Evolutionary conservation across 768 basidiomycete species (phyloP).

Genomic region (Phaffia australis): DNA sequence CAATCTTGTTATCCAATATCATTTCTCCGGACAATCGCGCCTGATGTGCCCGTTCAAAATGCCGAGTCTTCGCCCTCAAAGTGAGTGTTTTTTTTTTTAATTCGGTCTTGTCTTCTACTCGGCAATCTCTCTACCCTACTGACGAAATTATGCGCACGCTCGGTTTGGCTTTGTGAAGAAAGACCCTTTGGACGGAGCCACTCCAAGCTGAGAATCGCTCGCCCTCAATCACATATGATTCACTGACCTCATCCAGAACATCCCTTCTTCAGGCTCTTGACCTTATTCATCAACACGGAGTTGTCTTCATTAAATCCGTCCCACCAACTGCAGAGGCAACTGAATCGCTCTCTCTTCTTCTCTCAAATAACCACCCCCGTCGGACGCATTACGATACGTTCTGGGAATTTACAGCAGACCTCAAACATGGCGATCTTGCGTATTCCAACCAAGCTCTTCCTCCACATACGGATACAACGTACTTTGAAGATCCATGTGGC

Average conservation of each 20-base stretch:
- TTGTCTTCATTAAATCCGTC: slow-evolving; percentile 59
- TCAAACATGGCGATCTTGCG: slow-evolving; percentile 83
- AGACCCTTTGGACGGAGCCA: slow-evolving; percentile 14
- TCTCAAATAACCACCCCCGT: slow-evolving; percentile 53
- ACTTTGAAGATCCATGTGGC: slow-evolving; percentile 85
- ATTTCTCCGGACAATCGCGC: slow-evolving; percentile 68
- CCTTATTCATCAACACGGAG: slow-evolving; percentile 13
- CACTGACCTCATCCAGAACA: background rate
- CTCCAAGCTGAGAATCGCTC: background rate
- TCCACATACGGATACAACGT: slow-evolving; percentile 70
- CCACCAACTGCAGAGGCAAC: slow-evolving; percentile 74
- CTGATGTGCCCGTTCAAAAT: slow-evolving; percentile 76
- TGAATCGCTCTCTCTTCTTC: slow-evolving; percentile 60
- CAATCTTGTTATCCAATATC: slow-evolving; percentile 76
- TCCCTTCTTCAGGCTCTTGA: background rate
- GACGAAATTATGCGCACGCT: background rate
- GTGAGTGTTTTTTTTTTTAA: background rate
- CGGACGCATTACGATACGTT: slow-evolving; percentile 60
- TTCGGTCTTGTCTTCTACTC: no score
- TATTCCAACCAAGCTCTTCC: slow-evolving; percentile 80
- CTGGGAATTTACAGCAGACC: slow-evolving; percentile 92
- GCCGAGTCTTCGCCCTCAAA: slow-evolving; percentile 42
- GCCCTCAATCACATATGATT: background rate
- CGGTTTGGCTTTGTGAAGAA: background rate
- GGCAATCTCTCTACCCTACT: background rate